Conservation (phyloP, 75 land plant genomes). For the Ceratopteris richardii region DNA sequence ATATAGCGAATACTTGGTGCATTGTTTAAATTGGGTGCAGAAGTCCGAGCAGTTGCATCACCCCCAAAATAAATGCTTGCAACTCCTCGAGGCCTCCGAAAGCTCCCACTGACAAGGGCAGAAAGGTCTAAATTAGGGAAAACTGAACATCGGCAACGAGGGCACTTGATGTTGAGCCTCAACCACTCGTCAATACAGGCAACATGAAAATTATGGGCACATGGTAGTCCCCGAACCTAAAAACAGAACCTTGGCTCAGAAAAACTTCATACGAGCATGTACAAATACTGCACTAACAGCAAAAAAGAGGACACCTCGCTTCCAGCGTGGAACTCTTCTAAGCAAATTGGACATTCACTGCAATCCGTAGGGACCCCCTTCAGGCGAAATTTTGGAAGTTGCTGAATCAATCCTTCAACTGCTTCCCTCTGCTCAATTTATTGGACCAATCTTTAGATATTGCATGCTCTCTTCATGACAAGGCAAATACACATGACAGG, state of each 20-base stretch:
- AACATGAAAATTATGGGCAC: constrained; percentile 96
- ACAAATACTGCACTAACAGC: no score
- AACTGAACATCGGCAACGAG: constrained; percentile 92
- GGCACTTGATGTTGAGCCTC: constrained; percentile 88
- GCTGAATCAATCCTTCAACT: constrained; percentile 89
- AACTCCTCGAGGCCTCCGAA: constrained; percentile 7
- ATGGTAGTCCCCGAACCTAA: constrained; percentile 95
- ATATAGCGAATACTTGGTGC: constrained; percentile 26
- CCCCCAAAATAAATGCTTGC: constrained; percentile 11
- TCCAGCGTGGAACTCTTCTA: constrained; percentile 82
- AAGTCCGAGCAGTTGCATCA: constrained; percentile 31
- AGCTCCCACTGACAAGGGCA: constrained; percentile 39
- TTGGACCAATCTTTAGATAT: neutral
- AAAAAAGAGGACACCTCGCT: no score
- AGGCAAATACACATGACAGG: neutral
- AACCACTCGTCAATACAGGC: constrained; percentile 98
- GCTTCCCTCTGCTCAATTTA: constrained; percentile 70
- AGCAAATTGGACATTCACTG: constrained; percentile 86
- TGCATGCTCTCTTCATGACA: neutral
- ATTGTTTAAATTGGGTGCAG: constrained; percentile 30
- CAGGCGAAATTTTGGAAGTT: constrained; percentile 83
- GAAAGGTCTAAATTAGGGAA: constrained; percentile 90
- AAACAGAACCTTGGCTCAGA: neutral
- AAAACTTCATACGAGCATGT: no score
- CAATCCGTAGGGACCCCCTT: constrained; percentile 88